Evolutionary conservation across 371 early-diverging fungal species (phyloP), one percentile per base, ranked within the genome.

Genomic region (Syncephalastrum sp.): DNA sequence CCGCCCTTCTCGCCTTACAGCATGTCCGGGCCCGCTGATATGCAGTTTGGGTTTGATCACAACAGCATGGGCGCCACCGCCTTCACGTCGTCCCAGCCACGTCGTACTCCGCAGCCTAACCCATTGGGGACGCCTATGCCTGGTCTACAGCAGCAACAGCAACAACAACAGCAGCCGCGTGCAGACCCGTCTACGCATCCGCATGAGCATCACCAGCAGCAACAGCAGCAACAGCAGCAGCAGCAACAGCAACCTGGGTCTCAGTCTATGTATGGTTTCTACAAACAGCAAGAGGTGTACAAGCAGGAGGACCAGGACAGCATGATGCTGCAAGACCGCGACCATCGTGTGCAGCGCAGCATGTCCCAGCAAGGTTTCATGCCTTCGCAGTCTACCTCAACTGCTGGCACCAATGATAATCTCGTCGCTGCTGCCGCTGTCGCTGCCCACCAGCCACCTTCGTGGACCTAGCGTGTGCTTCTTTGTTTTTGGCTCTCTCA

Each of bases 361-460:
- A 50, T 52, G 46, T 58, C 58, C 5, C 58, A 58, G 21, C 58
- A 58, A 46, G 58, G 52, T 19, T 58, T 48, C 24, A 51, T 58
- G 33, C 52, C 50, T 17, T 7, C 29, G 7, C 29, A 29, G 29
- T 29, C 29, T 4, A 29, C 29, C 7, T 29, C 29, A 7, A 29
- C 29, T 7, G 29, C 29, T 7, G 29, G 29, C 29, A 29, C 29
- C 29, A 29, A 29, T 29, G 29, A 29, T 29, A 29, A 29, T 7
- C 29, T 29, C 29, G 29, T 29, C 29, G 29, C 29, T 29, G 29
- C 29, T 29, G 29, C 29, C 7, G 29, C 29, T 29, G 29, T 7
- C 29, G 29, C 29, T 29, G 29, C 29, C 3, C 29, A 29, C 29
- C 29, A 29, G 29, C 29, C 29, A 29, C 29, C 29, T 3, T 29